Percentiles rank a stretch among this genome's conserved stretches.
phyloP scores from a whole-genome alignment of 495 filamentous ascomycete species.

The Aspergillus indologenus region DNA sequence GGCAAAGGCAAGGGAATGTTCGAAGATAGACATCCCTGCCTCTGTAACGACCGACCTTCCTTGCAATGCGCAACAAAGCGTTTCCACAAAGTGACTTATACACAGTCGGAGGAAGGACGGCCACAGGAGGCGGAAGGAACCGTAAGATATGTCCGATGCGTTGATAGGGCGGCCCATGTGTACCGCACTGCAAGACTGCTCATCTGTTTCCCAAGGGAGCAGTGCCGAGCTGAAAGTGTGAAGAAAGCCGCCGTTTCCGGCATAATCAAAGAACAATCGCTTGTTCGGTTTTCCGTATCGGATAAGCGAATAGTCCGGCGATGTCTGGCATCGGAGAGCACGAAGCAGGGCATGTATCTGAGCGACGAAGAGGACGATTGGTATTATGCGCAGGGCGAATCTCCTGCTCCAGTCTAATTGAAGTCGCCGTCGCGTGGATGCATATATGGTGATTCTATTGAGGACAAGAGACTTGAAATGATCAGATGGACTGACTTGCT shows the following conservation, averaged over 20 bases:
- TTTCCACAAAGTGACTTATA: constrained; percentile 83
- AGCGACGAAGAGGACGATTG: constrained; percentile 68
- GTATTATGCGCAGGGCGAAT: constrained; percentile 66
- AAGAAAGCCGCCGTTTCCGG: constrained; percentile 64
- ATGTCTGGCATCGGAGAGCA: constrained; percentile 90
- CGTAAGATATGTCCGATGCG: constrained; percentile 50
- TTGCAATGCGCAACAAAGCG: constrained; percentile 81
- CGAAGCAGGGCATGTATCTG: constrained; percentile 71
- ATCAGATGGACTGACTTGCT: constrained; percentile 14
- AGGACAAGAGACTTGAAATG: constrained; percentile 69
- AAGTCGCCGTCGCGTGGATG: constrained; percentile 76
- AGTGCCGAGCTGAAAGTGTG: constrained; percentile 65
- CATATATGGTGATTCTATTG: constrained; percentile 91
- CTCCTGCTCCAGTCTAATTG: constrained; percentile 68
- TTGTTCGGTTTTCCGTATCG: constrained; percentile 71
- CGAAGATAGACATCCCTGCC: constrained; percentile 94
- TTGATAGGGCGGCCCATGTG: constrained; percentile 58
- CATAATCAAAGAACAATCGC: constrained; percentile 67
- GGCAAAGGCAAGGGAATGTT: constrained; percentile 93
- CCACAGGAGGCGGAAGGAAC: constrained; percentile 83
- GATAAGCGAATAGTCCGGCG: constrained; percentile 66
- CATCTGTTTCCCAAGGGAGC: constrained; percentile 64
- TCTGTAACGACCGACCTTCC: constrained; percentile 76
- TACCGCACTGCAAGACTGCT: constrained; percentile 67
- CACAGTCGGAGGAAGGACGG: constrained; percentile 81